A percentile compares a stretch with the other conserved stretches of the same genome.
phyloP scores from a whole-genome alignment of 1,284 basidiomycete species.

The Exobasidium rhododendri region DNA sequence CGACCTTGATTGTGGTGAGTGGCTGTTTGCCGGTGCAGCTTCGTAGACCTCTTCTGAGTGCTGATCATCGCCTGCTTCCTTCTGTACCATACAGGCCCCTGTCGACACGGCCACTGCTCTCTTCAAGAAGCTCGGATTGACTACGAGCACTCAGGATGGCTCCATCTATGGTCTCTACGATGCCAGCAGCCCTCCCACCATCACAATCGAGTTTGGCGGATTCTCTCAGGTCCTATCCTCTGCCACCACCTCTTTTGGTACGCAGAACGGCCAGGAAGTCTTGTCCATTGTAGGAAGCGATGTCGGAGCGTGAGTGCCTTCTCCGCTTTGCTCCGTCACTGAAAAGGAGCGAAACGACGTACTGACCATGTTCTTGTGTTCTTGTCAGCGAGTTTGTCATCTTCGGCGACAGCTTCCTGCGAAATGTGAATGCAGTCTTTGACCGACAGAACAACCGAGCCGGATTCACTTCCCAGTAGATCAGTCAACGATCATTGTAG shows the following conservation, averaged over 20 bases:
- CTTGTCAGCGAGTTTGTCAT: conserved; percentile 57
- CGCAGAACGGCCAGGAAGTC: conserved; percentile 42
- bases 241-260: conserved; percentile 39
- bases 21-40: too few relatives aligned
- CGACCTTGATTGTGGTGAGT: conserved; percentile 57
- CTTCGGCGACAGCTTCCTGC: conserved; percentile 55
- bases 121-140: not conserved
- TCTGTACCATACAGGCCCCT: conserved; percentile 42
- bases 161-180: conserved; percentile 53
- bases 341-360: too few relatives aligned
- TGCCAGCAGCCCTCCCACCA: conserved; percentile 43
- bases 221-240: conserved; percentile 32
- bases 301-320: conserved; percentile 19
- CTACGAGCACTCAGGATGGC: not conserved
- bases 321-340: not conserved
- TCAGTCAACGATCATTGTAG: too few relatives aligned
- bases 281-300: conserved; percentile 43
- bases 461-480: not conserved
- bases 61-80: conserved; percentile 58
- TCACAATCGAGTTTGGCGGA: conserved; percentile 54
- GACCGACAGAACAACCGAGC: conserved; percentile 31
- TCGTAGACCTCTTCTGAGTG: conserved; percentile 47
- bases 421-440: conserved; percentile 53
- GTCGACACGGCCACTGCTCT: not conserved
- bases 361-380: too few relatives aligned